phyloP scores from a whole-genome alignment of 495 filamentous ascomycete species.

The Lasiosphaeriaceae sp. region DNA sequence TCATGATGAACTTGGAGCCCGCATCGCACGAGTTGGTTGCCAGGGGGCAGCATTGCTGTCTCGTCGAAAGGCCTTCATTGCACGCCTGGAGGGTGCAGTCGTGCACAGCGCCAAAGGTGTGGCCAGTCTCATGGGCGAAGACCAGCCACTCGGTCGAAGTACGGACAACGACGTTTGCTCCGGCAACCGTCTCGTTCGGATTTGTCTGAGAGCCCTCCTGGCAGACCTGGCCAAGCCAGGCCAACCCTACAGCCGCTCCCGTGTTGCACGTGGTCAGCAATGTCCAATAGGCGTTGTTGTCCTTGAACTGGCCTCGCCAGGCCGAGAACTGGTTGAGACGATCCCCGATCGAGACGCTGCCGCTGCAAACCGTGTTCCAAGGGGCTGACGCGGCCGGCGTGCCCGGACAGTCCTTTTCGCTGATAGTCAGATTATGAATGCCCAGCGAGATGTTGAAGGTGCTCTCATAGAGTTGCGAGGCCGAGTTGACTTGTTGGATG shows the following conservation, averaged over 20 bases:
- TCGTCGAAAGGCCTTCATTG: constrained; percentile 48
- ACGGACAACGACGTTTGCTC: constrained; percentile 85
- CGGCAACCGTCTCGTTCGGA: constrained; percentile 63
- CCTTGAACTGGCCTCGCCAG: constrained; percentile 71
- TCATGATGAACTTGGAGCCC: constrained; percentile 82
- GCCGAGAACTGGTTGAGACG: constrained; percentile 83
- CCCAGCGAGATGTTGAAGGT: constrained; percentile 94
- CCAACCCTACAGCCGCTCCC: constrained; percentile 80
- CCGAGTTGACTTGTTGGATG: constrained; percentile 79
- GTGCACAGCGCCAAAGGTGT: constrained; percentile 94
- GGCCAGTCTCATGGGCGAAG: constrained; percentile 92
- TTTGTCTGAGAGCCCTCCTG: constrained; percentile 50
- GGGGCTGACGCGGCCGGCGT: constrained; percentile 58
- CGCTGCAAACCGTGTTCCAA: constrained; percentile 76
- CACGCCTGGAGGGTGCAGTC: constrained; percentile 78
- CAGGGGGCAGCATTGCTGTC: constrained; percentile 86
- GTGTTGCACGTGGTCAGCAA: constrained; percentile 83
- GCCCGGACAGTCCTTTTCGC: constrained; percentile 61
- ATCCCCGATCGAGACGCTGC: constrained; percentile 61
- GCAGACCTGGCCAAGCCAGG: constrained; percentile 91
- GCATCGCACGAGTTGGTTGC: constrained; percentile 69
- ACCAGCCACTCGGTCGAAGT: constrained; percentile 91
- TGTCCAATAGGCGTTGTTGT: constrained; percentile 90
- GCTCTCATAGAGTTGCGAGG: constrained; percentile 80
- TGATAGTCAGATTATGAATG: constrained; percentile 78